Evolutionary conservation across 2,329 filamentous ascomycete species (phyloP).

Genomic region (Fusarium sp.): DNA sequence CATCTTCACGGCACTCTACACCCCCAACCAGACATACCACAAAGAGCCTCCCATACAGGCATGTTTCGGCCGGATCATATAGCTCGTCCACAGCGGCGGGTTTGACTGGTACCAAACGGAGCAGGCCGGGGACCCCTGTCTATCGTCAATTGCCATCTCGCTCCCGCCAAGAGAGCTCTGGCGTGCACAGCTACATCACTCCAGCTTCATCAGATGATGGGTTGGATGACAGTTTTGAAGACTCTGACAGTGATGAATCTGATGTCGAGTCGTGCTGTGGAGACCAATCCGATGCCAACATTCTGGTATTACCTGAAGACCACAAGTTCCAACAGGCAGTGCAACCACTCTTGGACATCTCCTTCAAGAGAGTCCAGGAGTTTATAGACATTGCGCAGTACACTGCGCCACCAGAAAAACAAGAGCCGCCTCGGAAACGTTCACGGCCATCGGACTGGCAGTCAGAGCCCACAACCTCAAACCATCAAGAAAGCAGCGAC

Average conservation of each 20-base stretch:
- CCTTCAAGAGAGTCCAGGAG: background rate
- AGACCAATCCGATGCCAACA: background rate
- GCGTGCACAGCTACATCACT: background rate
- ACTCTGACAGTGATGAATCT: background rate
- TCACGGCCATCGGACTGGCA: background rate
- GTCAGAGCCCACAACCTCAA: background rate
- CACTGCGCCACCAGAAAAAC: background rate
- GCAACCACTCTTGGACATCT: background rate
- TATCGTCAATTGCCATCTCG: background rate
- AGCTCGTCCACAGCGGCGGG: background rate
- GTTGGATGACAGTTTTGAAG: too few species aligned
- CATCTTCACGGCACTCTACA: background rate
- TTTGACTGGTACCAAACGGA: background rate
- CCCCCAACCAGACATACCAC: background rate
- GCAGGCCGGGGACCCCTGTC: background rate
- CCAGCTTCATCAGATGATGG: background rate
- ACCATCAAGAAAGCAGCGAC: background rate
- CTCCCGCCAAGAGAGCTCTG: background rate
- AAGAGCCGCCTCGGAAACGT: background rate
- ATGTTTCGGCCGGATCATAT: background rate
- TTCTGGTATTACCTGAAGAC: background rate
- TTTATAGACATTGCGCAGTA: background rate
- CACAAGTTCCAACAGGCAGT: background rate
- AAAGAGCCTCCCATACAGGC: background rate
- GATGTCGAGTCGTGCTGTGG: background rate